Evolutionary conservation across 2,329 filamentous ascomycete genomes (phyloP).

Genomic region (Raffaelea ambrosiae): DNA sequence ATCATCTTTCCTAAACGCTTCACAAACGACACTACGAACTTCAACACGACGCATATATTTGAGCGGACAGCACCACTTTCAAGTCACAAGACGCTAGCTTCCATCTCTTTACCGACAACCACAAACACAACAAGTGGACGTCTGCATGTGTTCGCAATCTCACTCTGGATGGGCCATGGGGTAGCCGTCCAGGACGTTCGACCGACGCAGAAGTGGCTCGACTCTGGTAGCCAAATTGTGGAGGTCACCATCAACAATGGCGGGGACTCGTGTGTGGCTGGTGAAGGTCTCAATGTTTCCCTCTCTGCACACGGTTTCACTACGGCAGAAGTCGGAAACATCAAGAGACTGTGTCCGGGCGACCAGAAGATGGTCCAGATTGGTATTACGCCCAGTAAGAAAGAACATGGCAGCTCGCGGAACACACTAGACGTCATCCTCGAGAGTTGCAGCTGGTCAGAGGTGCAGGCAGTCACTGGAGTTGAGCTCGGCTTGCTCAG

Average conservation of each 20-base stretch:
- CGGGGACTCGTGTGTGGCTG: constrained; percentile 23
- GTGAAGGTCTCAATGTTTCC: constrained; percentile 16
- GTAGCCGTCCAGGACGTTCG: constrained; percentile 29
- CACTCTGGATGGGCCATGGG: constrained; percentile 19
- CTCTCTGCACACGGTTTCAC: constrained; percentile 29
- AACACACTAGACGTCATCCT: neutral
- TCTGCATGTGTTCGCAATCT: constrained; percentile 34
- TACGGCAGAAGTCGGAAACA: constrained; percentile 28
- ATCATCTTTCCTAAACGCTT: constrained; percentile 33
- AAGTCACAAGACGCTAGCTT: constrained; percentile 25
- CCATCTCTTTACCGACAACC: constrained; percentile 28
- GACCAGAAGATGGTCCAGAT: constrained; percentile 27
- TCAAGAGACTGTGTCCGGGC: constrained; percentile 33
- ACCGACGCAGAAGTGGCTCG: constrained; percentile 32
- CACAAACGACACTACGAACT: constrained; percentile 29
- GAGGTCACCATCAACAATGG: constrained; percentile 30
- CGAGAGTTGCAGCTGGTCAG: neutral
- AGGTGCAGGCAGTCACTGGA: neutral
- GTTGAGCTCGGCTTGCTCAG: neutral
- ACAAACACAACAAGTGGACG: constrained; percentile 13
- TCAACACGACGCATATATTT: constrained; percentile 35
- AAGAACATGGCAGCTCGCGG: neutral
- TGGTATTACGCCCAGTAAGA: constrained; percentile 1
- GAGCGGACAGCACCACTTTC: constrained; percentile 31
- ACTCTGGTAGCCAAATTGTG: constrained; percentile 25